phyloP scores from a whole-genome alignment of 1,284 basidiomycete genomes.

The Trichosporon coremiiforme region DNA sequence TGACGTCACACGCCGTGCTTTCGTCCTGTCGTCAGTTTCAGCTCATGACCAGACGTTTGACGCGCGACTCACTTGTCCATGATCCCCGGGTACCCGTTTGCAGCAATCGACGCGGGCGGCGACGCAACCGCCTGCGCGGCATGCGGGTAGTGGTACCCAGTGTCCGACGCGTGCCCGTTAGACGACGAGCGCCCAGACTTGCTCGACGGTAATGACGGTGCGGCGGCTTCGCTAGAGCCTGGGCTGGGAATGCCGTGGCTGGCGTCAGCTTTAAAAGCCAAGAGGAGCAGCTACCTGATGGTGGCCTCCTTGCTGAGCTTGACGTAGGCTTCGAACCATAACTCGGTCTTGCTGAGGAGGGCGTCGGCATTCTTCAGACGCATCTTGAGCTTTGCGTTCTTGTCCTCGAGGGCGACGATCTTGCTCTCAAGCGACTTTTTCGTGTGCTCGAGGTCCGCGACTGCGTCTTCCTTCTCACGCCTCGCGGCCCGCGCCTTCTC shows the following conservation, averaged over 20 bases:
- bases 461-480: neutral
- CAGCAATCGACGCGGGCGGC: neutral
- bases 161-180: slow-evolving; percentile 10
- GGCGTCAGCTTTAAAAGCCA: neutral
- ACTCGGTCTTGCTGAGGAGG: slow-evolving; percentile 6
- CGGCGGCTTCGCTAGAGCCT: slow-evolving; percentile 9
- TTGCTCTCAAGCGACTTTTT: slow-evolving; percentile 5
- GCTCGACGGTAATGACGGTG: slow-evolving; percentile 14
- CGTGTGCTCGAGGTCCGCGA: neutral
- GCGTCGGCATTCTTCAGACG: slow-evolving; percentile 9
- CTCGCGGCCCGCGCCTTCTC: neutral
- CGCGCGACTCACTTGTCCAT: neutral
- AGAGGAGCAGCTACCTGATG: neutral
- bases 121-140: neutral
- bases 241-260: slow-evolving; percentile 14
- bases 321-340: slow-evolving; percentile 12
- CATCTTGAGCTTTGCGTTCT: slow-evolving; percentile 16
- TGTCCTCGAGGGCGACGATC: slow-evolving; percentile 3
- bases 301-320: slow-evolving; percentile 17
- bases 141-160: neutral
- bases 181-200: slow-evolving; percentile 1
- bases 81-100: neutral
- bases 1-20: slow-evolving; percentile 8
- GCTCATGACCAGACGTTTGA: too few species aligned
- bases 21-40: neutral